phyloP scores from a whole-genome alignment of 441 rosid genomes.

The Mallotus repandus region DNA sequence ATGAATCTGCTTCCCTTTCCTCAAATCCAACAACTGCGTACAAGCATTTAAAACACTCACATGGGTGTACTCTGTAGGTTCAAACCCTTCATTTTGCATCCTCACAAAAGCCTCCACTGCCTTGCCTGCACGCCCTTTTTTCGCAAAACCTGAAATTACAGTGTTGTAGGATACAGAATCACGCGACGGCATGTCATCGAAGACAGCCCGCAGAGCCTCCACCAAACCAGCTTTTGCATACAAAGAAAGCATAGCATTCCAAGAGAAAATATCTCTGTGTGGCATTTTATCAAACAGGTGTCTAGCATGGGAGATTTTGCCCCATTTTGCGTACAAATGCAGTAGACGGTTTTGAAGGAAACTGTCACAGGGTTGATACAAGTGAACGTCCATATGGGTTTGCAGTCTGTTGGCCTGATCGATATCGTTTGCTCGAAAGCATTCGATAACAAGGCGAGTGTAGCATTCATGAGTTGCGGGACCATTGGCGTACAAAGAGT shows the following conservation, averaged over 20 bases:
- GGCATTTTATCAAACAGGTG: slow-evolving; percentile 61
- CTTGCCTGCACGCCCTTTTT: slow-evolving; percentile 47
- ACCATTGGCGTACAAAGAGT: slow-evolving; percentile 32
- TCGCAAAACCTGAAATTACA: slow-evolving; percentile 68
- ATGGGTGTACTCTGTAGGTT: slow-evolving; percentile 67
- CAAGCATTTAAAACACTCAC: slow-evolving; percentile 75
- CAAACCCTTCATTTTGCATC: slow-evolving; percentile 55
- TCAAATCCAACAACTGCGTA: slow-evolving; percentile 58
- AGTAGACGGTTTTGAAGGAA: slow-evolving; percentile 58
- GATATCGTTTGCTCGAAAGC: slow-evolving; percentile 46
- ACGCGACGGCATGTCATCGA: slow-evolving; percentile 53
- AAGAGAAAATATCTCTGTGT: slow-evolving; percentile 43
- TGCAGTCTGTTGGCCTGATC: slow-evolving; percentile 50
- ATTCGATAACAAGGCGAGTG: slow-evolving; percentile 50
- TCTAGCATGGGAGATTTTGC: slow-evolving; percentile 34
- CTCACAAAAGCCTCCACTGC: slow-evolving; percentile 50
- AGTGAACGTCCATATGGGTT: slow-evolving; percentile 49
- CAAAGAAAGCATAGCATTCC: slow-evolving; percentile 64
- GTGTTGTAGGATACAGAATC: slow-evolving; percentile 79
- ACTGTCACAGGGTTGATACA: slow-evolving; percentile 35
- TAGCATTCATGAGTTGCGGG: slow-evolving; percentile 39
- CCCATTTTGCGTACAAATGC: slow-evolving; percentile 42
- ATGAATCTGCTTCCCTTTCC: slow-evolving; percentile 58
- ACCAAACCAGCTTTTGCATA: slow-evolving; percentile 44
- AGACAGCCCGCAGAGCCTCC: slow-evolving; percentile 46